Base-by-base conservation (phyloP, 345 rosid species). In the Sapria himalayana region DNA sequence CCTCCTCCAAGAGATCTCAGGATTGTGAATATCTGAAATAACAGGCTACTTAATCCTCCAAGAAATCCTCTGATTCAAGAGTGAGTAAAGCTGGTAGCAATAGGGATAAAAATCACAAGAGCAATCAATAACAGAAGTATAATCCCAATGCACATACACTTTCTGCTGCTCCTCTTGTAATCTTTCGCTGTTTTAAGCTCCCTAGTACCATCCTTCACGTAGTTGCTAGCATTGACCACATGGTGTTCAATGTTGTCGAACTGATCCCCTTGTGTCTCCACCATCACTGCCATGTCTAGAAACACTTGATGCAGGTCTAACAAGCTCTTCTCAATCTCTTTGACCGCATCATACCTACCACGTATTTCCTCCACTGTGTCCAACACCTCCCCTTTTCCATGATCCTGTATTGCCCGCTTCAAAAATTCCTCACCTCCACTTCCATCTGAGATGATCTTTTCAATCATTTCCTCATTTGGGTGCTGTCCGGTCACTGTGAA, bases 261-360 rank as follows among this genome's bases (percentile, higher is more conserved):
- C 59, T 91, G 75, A 61, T 84, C 95, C 1, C 92, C 99, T 40
- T 91, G 99, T 0, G 85, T 46, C 58, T 79, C 92, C 32, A 84
- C 95, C 93, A 84, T 80, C 29, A 91, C 92, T 0, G 93, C 85
- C 99, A 80, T 91, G 51, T 89, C 98, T 18, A 82, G 7, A 50
- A 89, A 89, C 63, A 82, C 75, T 32, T 82, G 98, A 38, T 89
- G 99, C 52, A 91, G 81, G 73, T 84, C 95, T 56, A 79, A 43
- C 43, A 89, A 37, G 50, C 86, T 89, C 74, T 66, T 84, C 79
- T 89, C 95, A 10, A 89, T 75, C 81, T 76, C 95, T 51, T 76
- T 82, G 0, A 93, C 98, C 0, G 93, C 71, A 0, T 79, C 95
- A 5, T 76, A 67, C 64, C 98, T 71, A 55, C 69, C 98, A 44